Evolutionary conservation across 2,329 filamentous ascomycete genomes (phyloP).

Genomic region (Xylaria sp.): DNA sequence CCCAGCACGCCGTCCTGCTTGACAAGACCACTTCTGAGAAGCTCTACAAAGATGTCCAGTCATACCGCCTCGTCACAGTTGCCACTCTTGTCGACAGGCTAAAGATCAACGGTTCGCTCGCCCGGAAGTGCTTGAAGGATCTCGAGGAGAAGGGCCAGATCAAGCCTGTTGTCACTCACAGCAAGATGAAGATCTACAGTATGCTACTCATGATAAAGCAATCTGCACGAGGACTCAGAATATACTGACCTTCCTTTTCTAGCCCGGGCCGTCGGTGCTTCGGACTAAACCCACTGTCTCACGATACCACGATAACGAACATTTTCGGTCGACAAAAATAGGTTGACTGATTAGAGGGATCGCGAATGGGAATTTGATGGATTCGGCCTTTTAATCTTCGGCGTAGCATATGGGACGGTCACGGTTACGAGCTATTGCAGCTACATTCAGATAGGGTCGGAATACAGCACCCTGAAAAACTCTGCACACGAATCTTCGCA

Average conservation of each 20-base stretch:
- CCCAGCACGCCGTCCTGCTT: slow-evolving; percentile 98
- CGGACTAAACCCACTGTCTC: slow-evolving; percentile 43
- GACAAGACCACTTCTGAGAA: slow-evolving; percentile 98
- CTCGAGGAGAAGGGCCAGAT: slow-evolving; percentile 98
- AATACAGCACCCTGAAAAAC: slow-evolving; percentile 40
- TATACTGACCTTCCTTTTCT: slow-evolving; percentile 21
- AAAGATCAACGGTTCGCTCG: slow-evolving; percentile 99
- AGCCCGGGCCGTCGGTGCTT: slow-evolving; percentile 44
- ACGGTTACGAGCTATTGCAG: slow-evolving; percentile 42
- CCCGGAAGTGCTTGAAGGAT: slow-evolving; percentile 85
- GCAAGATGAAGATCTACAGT: slow-evolving; percentile 98
- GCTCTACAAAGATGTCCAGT: slow-evolving; percentile 99
- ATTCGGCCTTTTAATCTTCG: slow-evolving; percentile 45
- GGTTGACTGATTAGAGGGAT: slow-evolving; percentile 39
- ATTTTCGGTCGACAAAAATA: slow-evolving; percentile 35
- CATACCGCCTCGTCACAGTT: slow-evolving; percentile 98
- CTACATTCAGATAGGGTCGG: slow-evolving; percentile 42
- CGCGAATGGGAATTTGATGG: slow-evolving; percentile 40
- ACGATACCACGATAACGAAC: slow-evolving; percentile 43
- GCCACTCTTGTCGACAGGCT: slow-evolving; percentile 98
- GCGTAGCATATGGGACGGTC: slow-evolving; percentile 44
- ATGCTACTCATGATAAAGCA: slow-evolving; percentile 43
- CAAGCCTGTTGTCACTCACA: slow-evolving; percentile 96
- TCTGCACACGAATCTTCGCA: slow-evolving; percentile 30
- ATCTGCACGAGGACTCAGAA: background rate